Base-by-base conservation (phyloP, 495 filamentous ascomycete species). In the Penicillium tannophilum region DNA sequence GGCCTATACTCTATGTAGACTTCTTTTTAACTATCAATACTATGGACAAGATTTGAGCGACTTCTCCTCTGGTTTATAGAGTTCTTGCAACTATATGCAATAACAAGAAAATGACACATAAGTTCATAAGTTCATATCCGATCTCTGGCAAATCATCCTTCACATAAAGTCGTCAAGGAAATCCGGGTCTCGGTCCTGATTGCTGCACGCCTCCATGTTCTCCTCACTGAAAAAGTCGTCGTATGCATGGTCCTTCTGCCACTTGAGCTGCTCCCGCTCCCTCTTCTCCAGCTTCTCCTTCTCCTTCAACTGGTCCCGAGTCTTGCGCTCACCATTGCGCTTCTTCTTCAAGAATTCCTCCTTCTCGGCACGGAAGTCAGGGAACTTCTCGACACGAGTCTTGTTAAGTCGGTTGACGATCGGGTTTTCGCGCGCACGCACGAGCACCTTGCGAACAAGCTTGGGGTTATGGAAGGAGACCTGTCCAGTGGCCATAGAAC, bases 331-430 rank as follows among this genome's bases (percentile, higher is more conserved):
- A 58, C 79, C 78, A 66, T 84, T 84, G 35, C 89, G 79, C 58
- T 90, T 77, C 72, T 86, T 82, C 62, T 85, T 86, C 65, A 88
- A 68, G 49, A 84, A 80, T 23, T 89, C 85, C 58, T 94, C 92
- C 67, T 89, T 91, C 75, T 96, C 91, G 58, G 84, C 79, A 16
- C 76, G 74, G 16, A 98, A 82, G 64, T 96, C 91, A 1, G 93
- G 90, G 67, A 87, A 89, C 68, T 89, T 88, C 72, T 97, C 91
- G 12, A 87, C 83, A 61, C 89, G 91, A 30, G 95, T 98, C 81
- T 98, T 98, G 75, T 96, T 95, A 45, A 98, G 86, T 23, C 94
- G 87, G 79, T 98, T 98, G 79, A 98, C 84, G 66, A 94, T 93
- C 31, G 84, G 74, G 72, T 98, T 98, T 63, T 91, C 89, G 49